These are phyloP conservation scores for Ophiostoma ips DNA, from an alignment of 2,329 filamentous ascomycete species.

Conservation along the genomic window DNA sequence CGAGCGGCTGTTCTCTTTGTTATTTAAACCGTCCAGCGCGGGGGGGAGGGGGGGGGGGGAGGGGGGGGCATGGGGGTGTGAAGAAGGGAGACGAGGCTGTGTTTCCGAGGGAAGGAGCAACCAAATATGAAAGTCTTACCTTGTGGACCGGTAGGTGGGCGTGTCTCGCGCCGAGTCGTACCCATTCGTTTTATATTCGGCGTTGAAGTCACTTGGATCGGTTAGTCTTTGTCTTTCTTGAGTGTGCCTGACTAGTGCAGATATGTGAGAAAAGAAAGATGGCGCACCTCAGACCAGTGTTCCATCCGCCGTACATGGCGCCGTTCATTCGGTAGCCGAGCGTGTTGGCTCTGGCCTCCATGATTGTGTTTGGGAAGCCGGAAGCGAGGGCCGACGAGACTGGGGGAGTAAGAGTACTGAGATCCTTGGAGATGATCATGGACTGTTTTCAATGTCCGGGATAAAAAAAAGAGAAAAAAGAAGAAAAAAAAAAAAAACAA, in stretches of 20 bases:
- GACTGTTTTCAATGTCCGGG: too few species aligned
- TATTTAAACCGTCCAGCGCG: too few species aligned
- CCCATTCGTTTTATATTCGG: slow-evolving; percentile 20
- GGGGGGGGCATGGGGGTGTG: too few species aligned
- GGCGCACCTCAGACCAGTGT: slow-evolving; percentile 12
- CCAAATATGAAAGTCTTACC: slow-evolving; percentile 16
- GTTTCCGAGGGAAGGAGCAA: too few species aligned
- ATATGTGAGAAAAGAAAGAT: neutral
- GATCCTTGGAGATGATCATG: neutral
- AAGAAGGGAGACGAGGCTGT: neutral
- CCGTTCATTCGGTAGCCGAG: slow-evolving; percentile 6
- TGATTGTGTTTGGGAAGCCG: neutral
- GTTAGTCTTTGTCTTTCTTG: too few species aligned
- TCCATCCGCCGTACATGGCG: slow-evolving; percentile 8
- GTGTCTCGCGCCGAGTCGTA: slow-evolving; percentile 20
- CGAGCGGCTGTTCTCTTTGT: slow-evolving; percentile 10
- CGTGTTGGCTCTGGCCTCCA: slow-evolving; percentile 6
- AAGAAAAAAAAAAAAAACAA: too few species aligned
- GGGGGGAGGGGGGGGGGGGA: too few species aligned
- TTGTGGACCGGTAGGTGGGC: slow-evolving; percentile 17
- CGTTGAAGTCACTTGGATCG: slow-evolving; percentile 19
- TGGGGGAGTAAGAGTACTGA: neutral
- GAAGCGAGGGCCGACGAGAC: neutral
- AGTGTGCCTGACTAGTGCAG: neutral
- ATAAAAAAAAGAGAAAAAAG: too few species aligned